Evolutionary conservation across 805 yeast genomes (phyloP), one percentile per base, ranked within the genome.

Genomic region (Spathaspora boniae): DNA sequence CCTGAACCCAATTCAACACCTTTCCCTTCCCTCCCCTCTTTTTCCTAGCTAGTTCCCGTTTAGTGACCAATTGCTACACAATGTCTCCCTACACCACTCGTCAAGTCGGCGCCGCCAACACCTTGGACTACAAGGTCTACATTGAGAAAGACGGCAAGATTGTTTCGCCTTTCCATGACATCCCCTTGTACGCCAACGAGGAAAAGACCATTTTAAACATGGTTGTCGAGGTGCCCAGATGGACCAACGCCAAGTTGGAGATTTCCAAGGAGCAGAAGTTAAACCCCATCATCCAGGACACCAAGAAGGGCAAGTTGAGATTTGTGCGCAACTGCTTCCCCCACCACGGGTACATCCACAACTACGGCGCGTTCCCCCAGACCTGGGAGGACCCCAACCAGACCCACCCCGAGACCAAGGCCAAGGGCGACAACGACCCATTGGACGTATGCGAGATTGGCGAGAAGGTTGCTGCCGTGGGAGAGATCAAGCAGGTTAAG

Each of bases 311-410:
- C 50, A 83, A 87, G 66, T 78, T 88, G 56, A 81, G 98, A 71
- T 93, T 82, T 53, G 98, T 93, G 42, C 82, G 95, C 72, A 93
- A 93, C 78, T 80, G 95, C 65, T 91, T 91, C 86, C 98, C 98
- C 36, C 95, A 86, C 74, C 95, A 93, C 64, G 98, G 98, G 53
- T 91, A 93, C 74, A 91, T 91, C 51, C 96, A 88, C 73, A 93
- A 93, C 74, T 91, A 91, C 63, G 98, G 98, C 63, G 97, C 97
- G 33, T 84, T 91, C 78, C 98, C 98, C 48, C 97, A 91, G 65
- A 82, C 88, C 31, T 82, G 88, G 88, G 88, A 82, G 62, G 86
- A 82, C 54, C 74, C 74, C 31, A 62, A 86, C 79, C 62, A 77
- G 66, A 53, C 72, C 50, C 58, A 60, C 63, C 57, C 85, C 68